Conservation (phyloP, 23 red algal genomes). For the Gracilaria caudata region DNA sequence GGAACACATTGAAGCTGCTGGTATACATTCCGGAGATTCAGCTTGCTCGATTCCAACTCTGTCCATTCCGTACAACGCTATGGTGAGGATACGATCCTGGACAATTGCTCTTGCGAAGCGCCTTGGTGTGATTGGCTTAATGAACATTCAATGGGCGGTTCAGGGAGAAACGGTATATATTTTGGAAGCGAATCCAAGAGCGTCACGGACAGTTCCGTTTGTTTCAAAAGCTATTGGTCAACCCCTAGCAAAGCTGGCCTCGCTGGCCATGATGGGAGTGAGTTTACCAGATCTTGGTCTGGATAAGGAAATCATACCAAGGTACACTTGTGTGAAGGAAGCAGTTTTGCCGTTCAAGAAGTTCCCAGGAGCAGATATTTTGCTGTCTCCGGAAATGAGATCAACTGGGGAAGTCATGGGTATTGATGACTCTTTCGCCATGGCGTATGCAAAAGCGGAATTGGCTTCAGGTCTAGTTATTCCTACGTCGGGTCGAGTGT, state of each 20-base stretch:
- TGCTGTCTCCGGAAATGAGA: constrained; percentile 98
- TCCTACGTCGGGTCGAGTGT: constrained; percentile 79
- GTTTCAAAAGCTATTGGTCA: constrained; percentile 95
- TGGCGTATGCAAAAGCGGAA: constrained; percentile 95
- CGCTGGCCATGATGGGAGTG: constrained; percentile 84
- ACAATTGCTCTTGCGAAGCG: constrained; percentile 92
- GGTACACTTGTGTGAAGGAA: constrained; percentile 93
- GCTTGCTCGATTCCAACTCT: constrained; percentile 91
- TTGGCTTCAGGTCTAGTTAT: constrained; percentile 87
- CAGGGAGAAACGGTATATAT: constrained; percentile 95
- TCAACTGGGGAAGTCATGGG: constrained; percentile 99
- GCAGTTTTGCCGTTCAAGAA: constrained; percentile 98
- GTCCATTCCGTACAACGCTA: constrained; percentile 93
- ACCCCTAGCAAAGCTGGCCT: constrained; percentile 95
- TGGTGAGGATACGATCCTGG: constrained; percentile 96
- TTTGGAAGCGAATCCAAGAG: constrained; percentile 98
- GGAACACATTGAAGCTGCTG: constrained; percentile 99
- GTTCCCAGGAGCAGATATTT: constrained; percentile 93
- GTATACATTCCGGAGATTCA: constrained; percentile 97
- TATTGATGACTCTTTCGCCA: constrained; percentile 90
- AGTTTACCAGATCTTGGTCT: constrained; percentile 81
- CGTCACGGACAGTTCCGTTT: constrained; percentile 98
- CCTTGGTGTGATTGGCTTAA: constrained; percentile 92
- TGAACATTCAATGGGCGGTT: constrained; percentile 99
- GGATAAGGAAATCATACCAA: constrained; percentile 87